Evolutionary conservation across 2,329 filamentous ascomycete genomes (phyloP).

Genomic region (Fusarium phyllophilum): DNA sequence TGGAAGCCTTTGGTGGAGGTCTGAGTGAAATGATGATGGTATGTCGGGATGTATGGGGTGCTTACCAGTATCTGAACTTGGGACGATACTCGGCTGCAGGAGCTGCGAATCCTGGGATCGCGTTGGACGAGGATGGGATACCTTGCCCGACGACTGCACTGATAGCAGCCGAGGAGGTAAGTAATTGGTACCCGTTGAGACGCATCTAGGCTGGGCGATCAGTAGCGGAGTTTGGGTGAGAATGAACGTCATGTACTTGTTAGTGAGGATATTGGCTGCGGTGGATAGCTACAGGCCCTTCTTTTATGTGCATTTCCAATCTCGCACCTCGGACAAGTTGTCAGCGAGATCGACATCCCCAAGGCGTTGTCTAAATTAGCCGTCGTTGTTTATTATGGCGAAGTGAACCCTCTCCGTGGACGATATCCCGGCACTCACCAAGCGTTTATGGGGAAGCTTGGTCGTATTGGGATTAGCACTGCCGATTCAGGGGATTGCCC

Average conservation of each 20-base stretch:
- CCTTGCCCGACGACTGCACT: neutral
- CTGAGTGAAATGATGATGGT: neutral
- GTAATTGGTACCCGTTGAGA: neutral
- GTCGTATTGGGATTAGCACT: neutral
- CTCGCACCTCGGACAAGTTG: neutral
- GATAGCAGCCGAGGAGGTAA: neutral
- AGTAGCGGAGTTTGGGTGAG: neutral
- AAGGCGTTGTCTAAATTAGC: neutral
- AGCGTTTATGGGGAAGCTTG: neutral
- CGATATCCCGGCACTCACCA: neutral
- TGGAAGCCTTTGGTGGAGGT: neutral
- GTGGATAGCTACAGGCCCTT: neutral
- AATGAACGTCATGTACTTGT: neutral
- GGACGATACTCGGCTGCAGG: neutral
- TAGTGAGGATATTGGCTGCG: neutral
- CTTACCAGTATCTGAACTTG: neutral
- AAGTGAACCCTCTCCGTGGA: neutral
- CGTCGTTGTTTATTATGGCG: neutral
- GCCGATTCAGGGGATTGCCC: neutral
- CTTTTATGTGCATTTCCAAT: neutral
- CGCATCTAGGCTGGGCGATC: neutral
- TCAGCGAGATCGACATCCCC: neutral
- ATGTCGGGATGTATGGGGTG: too few species aligned
- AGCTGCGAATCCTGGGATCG: neutral
- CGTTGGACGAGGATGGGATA: neutral